Evolutionary conservation across 2,329 filamentous ascomycete genomes (phyloP).

Genomic region (Colletotrichum spaethianum): DNA sequence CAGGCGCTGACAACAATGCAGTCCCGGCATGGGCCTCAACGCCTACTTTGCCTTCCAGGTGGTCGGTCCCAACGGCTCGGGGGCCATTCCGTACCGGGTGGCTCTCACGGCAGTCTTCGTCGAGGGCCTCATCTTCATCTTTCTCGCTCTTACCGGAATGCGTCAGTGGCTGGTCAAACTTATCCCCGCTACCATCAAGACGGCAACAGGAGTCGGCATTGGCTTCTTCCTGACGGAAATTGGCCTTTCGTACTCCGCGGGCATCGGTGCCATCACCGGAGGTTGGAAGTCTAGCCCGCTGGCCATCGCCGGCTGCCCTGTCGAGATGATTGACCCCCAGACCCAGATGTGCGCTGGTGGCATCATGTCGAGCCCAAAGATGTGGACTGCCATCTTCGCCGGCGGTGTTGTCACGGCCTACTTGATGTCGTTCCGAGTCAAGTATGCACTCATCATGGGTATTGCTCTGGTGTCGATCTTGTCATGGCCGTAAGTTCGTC

Average conservation of each 20-base stretch:
- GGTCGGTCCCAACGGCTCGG: slow-evolving; percentile 71
- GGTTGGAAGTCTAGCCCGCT: slow-evolving; percentile 76
- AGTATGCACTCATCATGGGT: slow-evolving; percentile 81
- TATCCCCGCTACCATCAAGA: slow-evolving; percentile 76
- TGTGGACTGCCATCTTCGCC: slow-evolving; percentile 90
- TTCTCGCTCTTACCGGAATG: slow-evolving; percentile 76
- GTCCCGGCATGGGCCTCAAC: slow-evolving; percentile 77
- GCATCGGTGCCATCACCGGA: slow-evolving; percentile 87
- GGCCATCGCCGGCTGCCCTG: slow-evolving; percentile 81
- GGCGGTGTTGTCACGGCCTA: slow-evolving; percentile 85
- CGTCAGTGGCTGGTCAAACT: slow-evolving; percentile 80
- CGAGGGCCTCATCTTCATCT: slow-evolving; percentile 75
- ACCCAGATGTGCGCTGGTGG: slow-evolving; percentile 68
- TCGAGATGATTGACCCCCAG: slow-evolving; percentile 62
- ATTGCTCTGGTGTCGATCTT: slow-evolving; percentile 80
- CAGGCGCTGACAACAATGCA: slow-evolving; percentile 48
- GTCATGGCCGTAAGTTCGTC: slow-evolving; percentile 76
- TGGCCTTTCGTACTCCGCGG: slow-evolving; percentile 81
- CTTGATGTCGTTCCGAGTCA: slow-evolving; percentile 84
- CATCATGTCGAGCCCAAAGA: slow-evolving; percentile 84
- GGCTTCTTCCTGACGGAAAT: slow-evolving; percentile 76
- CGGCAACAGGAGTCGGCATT: slow-evolving; percentile 75
- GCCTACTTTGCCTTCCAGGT: slow-evolving; percentile 79
- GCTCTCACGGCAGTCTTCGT: slow-evolving; percentile 76
- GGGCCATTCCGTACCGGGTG: slow-evolving; percentile 70